Conservation (phyloP, 2,329 filamentous ascomycete species). For the Rutstroemia sp. region DNA sequence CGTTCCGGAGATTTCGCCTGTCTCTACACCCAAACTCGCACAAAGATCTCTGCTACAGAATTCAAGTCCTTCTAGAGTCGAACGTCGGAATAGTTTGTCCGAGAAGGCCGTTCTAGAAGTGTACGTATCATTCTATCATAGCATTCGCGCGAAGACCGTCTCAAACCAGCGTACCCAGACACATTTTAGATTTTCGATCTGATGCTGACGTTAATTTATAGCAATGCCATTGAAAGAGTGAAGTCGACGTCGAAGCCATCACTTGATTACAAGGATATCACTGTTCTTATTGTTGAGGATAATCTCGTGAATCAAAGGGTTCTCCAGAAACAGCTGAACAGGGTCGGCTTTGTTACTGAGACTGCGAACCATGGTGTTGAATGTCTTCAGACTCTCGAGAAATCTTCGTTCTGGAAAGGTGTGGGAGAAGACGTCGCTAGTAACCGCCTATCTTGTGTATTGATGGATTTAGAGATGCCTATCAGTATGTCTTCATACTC, state of each 20-base stretch:
- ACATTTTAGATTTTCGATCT: background rate
- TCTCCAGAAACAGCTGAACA: conserved; percentile 52
- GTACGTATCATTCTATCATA: too few relatives aligned
- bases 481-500: conserved; percentile 52
- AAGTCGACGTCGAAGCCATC: background rate
- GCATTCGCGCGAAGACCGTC: too few relatives aligned
- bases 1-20: background rate
- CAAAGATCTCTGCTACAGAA: background rate
- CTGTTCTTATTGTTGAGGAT: conserved; percentile 58
- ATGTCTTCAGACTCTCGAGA: conserved; percentile 49
- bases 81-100: too few relatives aligned
- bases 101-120: too few relatives aligned
- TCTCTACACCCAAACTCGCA: conserved; percentile 1
- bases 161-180: too few relatives aligned
- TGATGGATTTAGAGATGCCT: conserved; percentile 81
- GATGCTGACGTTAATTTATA: background rate
- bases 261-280: conserved; percentile 3
- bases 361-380: conserved; percentile 60
- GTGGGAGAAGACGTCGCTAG: conserved; percentile 29
- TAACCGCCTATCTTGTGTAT: conserved; percentile 50
- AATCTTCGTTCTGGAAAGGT: conserved; percentile 45
- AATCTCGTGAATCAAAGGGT: conserved; percentile 62
- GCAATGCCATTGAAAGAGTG: background rate
- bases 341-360: conserved; percentile 51
- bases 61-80: background rate